Conservation (phyloP, 169 alveolate genomes). For the Plasmodium vivax region DNA sequence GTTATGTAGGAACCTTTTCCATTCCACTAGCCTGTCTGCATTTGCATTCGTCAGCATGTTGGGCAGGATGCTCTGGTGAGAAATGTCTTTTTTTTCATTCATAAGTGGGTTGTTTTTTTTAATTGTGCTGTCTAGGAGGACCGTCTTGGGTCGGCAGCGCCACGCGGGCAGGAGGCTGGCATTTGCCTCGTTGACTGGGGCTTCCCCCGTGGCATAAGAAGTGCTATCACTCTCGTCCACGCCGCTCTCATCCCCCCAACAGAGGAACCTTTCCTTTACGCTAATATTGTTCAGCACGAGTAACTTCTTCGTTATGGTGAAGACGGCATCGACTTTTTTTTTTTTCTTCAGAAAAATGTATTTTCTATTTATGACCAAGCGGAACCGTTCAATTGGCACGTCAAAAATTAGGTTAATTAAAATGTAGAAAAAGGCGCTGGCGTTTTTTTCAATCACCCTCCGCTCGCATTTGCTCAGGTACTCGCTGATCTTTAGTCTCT, state of each 20-base stretch:
- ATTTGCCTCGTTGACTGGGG: not conserved
- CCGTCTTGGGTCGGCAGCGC: not conserved
- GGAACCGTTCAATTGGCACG: conserved; percentile 44
- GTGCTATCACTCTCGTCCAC: not conserved
- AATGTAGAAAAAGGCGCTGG: conserved; percentile 46
- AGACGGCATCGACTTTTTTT: conserved; percentile 26
- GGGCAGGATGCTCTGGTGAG: not conserved
- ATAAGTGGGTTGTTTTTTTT: not conserved
- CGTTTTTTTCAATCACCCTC: conserved; percentile 50
- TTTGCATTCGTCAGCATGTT: not conserved
- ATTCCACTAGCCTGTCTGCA: conserved; percentile 11
- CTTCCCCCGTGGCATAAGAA: not conserved
- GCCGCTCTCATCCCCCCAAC: not conserved
- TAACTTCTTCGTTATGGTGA: conserved; percentile 45
- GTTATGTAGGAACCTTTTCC: conserved; percentile 1
- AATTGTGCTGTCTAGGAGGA: not conserved
- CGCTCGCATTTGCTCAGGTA: conserved; percentile 35
- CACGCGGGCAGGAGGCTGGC: not conserved
- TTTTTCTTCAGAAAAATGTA: conserved; percentile 43
- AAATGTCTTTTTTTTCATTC: conserved; percentile 20
- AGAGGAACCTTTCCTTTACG: conserved; percentile 15
- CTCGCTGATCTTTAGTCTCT: conserved; percentile 38
- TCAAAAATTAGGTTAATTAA: conserved; percentile 49
- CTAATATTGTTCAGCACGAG: conserved; percentile 21
- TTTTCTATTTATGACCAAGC: conserved; percentile 65